Evolutionary conservation across 768 basidiomycete genomes (phyloP).

Genomic region (Phaeotremella fagi): DNA sequence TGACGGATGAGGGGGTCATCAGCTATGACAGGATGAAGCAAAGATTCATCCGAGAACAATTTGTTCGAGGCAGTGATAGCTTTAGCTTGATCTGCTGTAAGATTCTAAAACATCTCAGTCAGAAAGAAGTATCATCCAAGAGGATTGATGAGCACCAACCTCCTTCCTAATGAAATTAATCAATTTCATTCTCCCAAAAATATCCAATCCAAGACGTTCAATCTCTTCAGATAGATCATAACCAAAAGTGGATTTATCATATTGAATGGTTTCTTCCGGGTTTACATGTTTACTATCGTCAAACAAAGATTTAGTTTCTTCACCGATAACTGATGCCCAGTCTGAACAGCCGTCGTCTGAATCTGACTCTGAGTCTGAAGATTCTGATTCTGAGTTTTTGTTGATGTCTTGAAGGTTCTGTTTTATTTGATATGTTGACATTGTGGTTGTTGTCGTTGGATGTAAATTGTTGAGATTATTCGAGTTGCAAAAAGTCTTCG

Average conservation of each 20-base stretch:
- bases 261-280: constrained; percentile 29
- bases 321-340: constrained; percentile 36
- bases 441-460: too few species aligned
- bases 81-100: constrained; percentile 51
- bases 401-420: too few species aligned
- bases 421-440: too few species aligned
- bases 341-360: constrained; percentile 32
- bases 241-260: constrained; percentile 25
- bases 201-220: constrained; percentile 55
- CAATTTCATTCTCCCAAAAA: constrained; percentile 70
- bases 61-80: constrained; percentile 58
- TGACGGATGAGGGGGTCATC: constrained; percentile 86
- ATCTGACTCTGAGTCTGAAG: background rate
- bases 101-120: too few species aligned
- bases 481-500: too few species aligned
- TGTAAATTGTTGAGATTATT: too few species aligned
- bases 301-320: constrained; percentile 37
- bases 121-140: constrained; percentile 50
- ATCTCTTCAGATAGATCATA: constrained; percentile 21
- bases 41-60: constrained; percentile 69
- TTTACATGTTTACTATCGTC: constrained; percentile 27
- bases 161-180: constrained; percentile 75
- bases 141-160: constrained; percentile 21
- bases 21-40: constrained; percentile 73
- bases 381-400: background rate